Evolutionary conservation across 192 early-diverging fungal species (phyloP).

Genomic region (Podila epigama): DNA sequence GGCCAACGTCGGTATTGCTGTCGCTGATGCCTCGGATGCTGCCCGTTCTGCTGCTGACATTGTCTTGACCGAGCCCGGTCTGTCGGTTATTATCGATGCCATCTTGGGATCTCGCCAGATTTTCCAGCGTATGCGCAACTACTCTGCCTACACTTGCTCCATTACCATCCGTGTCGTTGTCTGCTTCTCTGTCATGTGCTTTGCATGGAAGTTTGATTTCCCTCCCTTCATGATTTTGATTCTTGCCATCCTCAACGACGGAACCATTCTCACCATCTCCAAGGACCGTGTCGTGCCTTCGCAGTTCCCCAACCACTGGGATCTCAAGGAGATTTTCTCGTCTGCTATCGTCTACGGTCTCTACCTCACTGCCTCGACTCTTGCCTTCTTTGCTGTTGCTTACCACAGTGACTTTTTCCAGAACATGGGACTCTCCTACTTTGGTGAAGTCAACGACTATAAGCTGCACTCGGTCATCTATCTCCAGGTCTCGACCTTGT

Average conservation of each 20-base stretch:
- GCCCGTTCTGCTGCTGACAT: constrained; percentile 81
- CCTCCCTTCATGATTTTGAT: constrained; percentile 88
- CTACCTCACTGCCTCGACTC: constrained; percentile 82
- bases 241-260: constrained; percentile 91
- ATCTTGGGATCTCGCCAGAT: constrained; percentile 91
- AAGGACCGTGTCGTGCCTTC: constrained; percentile 86
- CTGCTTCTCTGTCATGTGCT: constrained; percentile 73
- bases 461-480: constrained; percentile 80
- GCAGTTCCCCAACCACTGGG: constrained; percentile 86
- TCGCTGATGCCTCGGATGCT: constrained; percentile 78
- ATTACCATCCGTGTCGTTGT: constrained; percentile 84
- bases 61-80: constrained; percentile 80
- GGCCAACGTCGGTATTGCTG: constrained; percentile 83
- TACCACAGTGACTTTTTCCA: constrained; percentile 73
- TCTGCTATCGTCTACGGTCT: constrained; percentile 88
- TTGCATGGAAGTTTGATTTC: constrained; percentile 84
- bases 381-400: constrained; percentile 72
- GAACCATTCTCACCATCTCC: constrained; percentile 92
- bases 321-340: constrained; percentile 85
- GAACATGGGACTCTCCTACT: constrained; percentile 57
- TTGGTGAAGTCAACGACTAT: constrained; percentile 61
- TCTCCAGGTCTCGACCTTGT: constrained; percentile 80
- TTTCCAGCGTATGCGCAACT: constrained; percentile 96
- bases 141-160: constrained; percentile 91
- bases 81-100: constrained; percentile 90